A percentile compares a stretch with the other conserved stretches of the same genome.
Conservation (phyloP, 1,284 basidiomycete genomes). For the Tremellales sp. region DNA sequence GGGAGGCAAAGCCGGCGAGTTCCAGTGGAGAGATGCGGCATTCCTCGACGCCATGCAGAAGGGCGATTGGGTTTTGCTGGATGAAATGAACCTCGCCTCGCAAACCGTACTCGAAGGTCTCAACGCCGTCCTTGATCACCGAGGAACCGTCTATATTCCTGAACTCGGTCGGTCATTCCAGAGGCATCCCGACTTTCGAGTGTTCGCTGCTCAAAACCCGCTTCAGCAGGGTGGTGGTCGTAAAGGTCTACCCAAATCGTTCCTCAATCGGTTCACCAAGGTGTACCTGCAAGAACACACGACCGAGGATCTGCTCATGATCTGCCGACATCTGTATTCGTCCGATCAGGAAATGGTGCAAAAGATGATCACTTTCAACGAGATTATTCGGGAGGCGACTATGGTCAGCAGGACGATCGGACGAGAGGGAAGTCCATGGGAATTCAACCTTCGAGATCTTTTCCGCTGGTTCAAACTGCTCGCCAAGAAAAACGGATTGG, state of each 20-base stretch:
- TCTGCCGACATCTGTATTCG: slow-evolving; percentile 74
- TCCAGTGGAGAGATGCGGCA: slow-evolving; percentile 96
- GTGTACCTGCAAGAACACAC: slow-evolving; percentile 89
- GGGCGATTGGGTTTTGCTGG: slow-evolving; percentile 93
- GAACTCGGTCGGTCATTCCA: slow-evolving; percentile 87
- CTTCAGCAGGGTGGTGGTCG: slow-evolving; percentile 93
- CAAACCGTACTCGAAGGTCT: slow-evolving; percentile 95
- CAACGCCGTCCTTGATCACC: slow-evolving; percentile 94
- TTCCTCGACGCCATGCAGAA: slow-evolving; percentile 89
- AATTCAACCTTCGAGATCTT: slow-evolving; percentile 96
- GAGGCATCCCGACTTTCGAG: slow-evolving; percentile 85
- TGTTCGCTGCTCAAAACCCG: slow-evolving; percentile 98
- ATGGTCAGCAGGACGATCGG: slow-evolving; percentile 68
- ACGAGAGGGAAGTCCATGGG: slow-evolving; percentile 88
- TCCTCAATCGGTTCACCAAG: slow-evolving; percentile 96
- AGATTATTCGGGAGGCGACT: slow-evolving; percentile 65
- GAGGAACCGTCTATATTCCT: slow-evolving; percentile 91
- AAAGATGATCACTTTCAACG: slow-evolving; percentile 83
- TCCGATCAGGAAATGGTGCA: slow-evolving; percentile 58
- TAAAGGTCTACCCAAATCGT: slow-evolving; percentile 95
- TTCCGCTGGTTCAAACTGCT: slow-evolving; percentile 72
- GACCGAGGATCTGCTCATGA: slow-evolving; percentile 69
- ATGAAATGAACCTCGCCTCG: slow-evolving; percentile 98
- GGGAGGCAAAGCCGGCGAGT: slow-evolving; percentile 85
- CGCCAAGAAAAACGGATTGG: slow-evolving; percentile 54